Evolutionary conservation across 2,329 filamentous ascomycete genomes (phyloP), one percentile per base, ranked within the genome.

Genomic region (Thelonectria blattea): DNA sequence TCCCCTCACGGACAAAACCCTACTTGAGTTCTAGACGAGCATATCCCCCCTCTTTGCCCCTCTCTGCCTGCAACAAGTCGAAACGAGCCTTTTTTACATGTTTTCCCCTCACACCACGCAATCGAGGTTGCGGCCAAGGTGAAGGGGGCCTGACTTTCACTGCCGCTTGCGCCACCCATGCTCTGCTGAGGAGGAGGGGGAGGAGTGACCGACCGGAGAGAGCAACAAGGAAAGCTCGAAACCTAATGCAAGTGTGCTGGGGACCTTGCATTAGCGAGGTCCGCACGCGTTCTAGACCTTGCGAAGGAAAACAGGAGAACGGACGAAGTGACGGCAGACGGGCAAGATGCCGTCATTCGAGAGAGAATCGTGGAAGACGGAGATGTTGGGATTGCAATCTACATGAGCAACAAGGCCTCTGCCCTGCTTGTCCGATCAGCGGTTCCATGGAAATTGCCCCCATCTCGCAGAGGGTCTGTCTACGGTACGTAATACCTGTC

Each of bases 181-280:
- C 20, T 41, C 39, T 47, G 47, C 52, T 60, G 52, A 51, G 45
- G 22, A 6, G n/a, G n/a, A 49, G 54, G 18, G 39, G 24, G 32
- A 10, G 15, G 10, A 37, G 34, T 24, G 22, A 42, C 22, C 17
- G 27, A 24, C 22, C n/a, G 22, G 22, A 15, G 14, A 22, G 27
- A 37, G 48, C 14, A 39, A 15, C 14, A 39, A 15, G 39, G 39
- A 42, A n/a, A 42, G 32, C 32, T 34, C 12, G 32, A 37, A 30
- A 37, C 34, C 51, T 32, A 51, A 60, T 56, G 52, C 48, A 42
- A 42, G 52, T 60, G 58, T 55, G 52, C 39, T 56, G 34, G 56
- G 52, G 58, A 56, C 58, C 58, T 50, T 60, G 58, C 58, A 60
- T 60, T 60, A 60, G 58, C 39, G 47, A 56, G 43, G 52, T 32